Conservation (phyloP, 208 protist genomes). For the Acanthamoeba lenticulata region DNA sequence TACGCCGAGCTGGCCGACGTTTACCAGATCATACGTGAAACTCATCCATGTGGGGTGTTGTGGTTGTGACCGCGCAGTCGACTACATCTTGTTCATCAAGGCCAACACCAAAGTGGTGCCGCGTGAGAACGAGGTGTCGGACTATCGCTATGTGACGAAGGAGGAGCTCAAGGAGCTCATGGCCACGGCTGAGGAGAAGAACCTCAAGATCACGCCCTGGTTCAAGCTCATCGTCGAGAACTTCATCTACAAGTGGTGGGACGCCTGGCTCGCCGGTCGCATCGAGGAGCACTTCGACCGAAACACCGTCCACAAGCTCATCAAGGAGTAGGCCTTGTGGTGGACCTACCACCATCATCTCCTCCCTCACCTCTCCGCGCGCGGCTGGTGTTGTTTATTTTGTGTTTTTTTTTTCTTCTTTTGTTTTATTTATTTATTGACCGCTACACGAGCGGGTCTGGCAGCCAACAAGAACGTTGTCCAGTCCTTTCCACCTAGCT, state of each 20-base stretch:
- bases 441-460: too few species aligned
- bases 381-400: not conserved
- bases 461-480: too few species aligned
- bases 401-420: too few species aligned
- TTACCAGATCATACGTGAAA: not conserved
- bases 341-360: not conserved
- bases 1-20: conserved; percentile 50
- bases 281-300: conserved; percentile 25
- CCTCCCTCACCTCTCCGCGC: too few species aligned
- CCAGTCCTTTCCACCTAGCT: too few species aligned
- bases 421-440: too few species aligned
- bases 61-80: conserved; percentile 67
- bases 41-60: not conserved
- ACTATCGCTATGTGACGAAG: conserved; percentile 77
- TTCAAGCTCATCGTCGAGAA: conserved; percentile 84
- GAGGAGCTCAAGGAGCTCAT: conserved; percentile 83
- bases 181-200: conserved; percentile 61
- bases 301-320: conserved; percentile 12
- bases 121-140: conserved; percentile 82
- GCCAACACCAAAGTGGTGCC: conserved; percentile 36
- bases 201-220: conserved; percentile 84
- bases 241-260: conserved; percentile 84
- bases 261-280: conserved; percentile 58
- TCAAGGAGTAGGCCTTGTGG: not conserved
- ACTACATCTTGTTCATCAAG: conserved; percentile 82